A percentile compares a stretch with the other conserved stretches of the same genome.
Evolutionary conservation across 1,284 basidiomycete genomes (phyloP).

Genomic region (Wolfiporia cocos): DNA sequence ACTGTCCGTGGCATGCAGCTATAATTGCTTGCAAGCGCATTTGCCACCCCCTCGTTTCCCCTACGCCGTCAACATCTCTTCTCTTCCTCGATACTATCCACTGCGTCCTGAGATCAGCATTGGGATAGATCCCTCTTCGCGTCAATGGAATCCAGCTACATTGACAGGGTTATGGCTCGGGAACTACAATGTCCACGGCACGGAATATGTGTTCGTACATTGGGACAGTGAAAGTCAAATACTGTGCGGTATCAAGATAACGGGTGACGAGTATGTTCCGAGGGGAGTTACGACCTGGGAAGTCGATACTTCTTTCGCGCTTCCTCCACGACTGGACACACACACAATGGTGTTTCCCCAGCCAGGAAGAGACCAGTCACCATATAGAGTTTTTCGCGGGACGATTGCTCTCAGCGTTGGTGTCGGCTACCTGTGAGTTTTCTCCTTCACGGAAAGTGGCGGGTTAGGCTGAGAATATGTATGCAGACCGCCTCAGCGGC

Average conservation of each 20-base stretch:
- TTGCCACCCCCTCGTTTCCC: conserved; percentile 10
- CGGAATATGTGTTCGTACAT: conserved; percentile 19
- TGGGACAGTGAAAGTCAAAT: conserved; percentile 3
- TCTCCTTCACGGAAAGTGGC: background rate
- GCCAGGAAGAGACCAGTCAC: background rate
- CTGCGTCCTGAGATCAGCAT: conserved; percentile 9
- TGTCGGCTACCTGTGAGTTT: background rate
- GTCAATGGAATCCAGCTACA: conserved; percentile 13
- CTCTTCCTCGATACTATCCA: conserved; percentile 20
- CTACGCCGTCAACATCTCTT: conserved; percentile 12
- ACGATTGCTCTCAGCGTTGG: background rate
- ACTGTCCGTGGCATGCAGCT: conserved; percentile 10
- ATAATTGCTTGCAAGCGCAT: conserved; percentile 8
- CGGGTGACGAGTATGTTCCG: conserved; percentile 10
- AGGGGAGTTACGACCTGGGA: conserved; percentile 8
- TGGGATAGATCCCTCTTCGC: conserved; percentile 7
- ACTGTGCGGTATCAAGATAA: conserved; percentile 4
- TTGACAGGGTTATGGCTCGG: conserved; percentile 25
- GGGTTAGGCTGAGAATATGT: background rate
- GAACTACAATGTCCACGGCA: conserved; percentile 20
- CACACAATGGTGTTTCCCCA: background rate
- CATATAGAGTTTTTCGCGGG: background rate
- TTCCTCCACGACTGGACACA: background rate
- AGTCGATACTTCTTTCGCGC: background rate
- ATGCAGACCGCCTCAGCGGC: background rate